These are phyloP conservation scores for Suhomyces sp. DNA, from an alignment of 805 yeast genomes.

Conservation along the genomic window DNA sequence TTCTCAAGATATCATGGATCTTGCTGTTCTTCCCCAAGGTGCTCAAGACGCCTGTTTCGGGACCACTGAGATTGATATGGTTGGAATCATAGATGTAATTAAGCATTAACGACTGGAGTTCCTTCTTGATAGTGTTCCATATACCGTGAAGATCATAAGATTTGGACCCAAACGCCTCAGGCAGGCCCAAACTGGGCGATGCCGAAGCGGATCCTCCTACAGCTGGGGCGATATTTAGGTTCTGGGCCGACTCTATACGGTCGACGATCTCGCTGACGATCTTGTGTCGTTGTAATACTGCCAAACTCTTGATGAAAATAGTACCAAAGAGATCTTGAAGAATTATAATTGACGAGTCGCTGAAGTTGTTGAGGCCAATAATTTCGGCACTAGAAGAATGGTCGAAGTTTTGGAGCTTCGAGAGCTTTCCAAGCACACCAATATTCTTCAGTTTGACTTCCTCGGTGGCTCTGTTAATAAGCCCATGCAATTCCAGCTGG, in stretches of 20 bases:
- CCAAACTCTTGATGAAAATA: slow-evolving; percentile 59
- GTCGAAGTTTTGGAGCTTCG: slow-evolving; percentile 31
- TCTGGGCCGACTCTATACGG: slow-evolving; percentile 22
- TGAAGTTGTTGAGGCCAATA: slow-evolving; percentile 28
- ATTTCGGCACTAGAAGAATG: slow-evolving; percentile 16
- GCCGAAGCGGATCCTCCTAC: background rate
- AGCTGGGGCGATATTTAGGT: background rate
- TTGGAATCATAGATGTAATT: slow-evolving; percentile 31
- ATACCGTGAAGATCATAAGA: slow-evolving; percentile 18
- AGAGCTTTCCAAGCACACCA: slow-evolving; percentile 24
- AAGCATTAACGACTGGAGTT: slow-evolving; percentile 28
- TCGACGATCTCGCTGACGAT: slow-evolving; percentile 58
- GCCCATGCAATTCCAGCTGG: slow-evolving; percentile 59
- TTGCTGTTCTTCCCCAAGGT: slow-evolving; percentile 9
- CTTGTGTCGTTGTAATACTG: slow-evolving; percentile 67
- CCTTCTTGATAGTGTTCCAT: slow-evolving; percentile 34
- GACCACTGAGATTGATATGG: background rate
- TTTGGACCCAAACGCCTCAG: background rate
- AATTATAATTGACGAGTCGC: slow-evolving; percentile 51
- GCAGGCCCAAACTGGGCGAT: background rate
- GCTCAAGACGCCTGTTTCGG: slow-evolving; percentile 6
- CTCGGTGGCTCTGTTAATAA: slow-evolving; percentile 60
- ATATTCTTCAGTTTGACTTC: slow-evolving; percentile 61
- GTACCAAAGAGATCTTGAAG: slow-evolving; percentile 69
- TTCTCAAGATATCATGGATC: slow-evolving; percentile 21